Percentiles rank a stretch among this genome's conserved stretches.
Evolutionary conservation across 495 filamentous ascomycete genomes (phyloP).

Genomic region (Xylaria acuta): DNA sequence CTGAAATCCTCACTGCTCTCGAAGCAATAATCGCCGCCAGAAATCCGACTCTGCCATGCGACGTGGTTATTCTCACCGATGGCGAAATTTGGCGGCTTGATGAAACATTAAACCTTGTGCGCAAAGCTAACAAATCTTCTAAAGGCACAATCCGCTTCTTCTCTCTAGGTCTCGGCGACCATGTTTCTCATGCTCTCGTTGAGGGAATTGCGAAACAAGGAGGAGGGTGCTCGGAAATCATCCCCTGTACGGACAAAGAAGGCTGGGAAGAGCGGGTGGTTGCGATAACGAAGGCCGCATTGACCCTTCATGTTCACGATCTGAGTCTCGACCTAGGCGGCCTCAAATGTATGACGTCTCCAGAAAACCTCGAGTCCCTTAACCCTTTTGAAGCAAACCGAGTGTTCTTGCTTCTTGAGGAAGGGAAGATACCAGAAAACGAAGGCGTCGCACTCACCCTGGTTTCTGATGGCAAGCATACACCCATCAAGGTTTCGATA

Average conservation of each 20-base stretch:
- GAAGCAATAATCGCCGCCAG: too few relatives aligned
- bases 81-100: slow-evolving; percentile 60
- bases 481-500: background rate
- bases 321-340: background rate
- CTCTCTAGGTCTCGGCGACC: slow-evolving; percentile 61
- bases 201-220: slow-evolving; percentile 63
- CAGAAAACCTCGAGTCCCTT: background rate
- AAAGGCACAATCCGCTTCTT: slow-evolving; percentile 58
- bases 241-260: slow-evolving; percentile 45
- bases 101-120: slow-evolving; percentile 53
- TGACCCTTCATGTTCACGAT: slow-evolving; percentile 35
- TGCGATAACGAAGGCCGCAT: slow-evolving; percentile 63
- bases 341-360: slow-evolving; percentile 5
- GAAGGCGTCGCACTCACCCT: background rate
- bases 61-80: slow-evolving; percentile 64
- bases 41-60: too few relatives aligned
- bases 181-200: slow-evolving; percentile 60
- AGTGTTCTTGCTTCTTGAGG: slow-evolving; percentile 11
- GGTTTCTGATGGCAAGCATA: background rate
- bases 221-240: slow-evolving; percentile 62
- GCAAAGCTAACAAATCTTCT: slow-evolving; percentile 39
- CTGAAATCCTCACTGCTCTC: too few relatives aligned
- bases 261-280: slow-evolving; percentile 54
- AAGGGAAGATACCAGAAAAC: background rate
- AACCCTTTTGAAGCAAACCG: slow-evolving; percentile 17